phyloP scores from a whole-genome alignment of 495 filamentous ascomycete species.

The Penicilliopsis zonata region DNA sequence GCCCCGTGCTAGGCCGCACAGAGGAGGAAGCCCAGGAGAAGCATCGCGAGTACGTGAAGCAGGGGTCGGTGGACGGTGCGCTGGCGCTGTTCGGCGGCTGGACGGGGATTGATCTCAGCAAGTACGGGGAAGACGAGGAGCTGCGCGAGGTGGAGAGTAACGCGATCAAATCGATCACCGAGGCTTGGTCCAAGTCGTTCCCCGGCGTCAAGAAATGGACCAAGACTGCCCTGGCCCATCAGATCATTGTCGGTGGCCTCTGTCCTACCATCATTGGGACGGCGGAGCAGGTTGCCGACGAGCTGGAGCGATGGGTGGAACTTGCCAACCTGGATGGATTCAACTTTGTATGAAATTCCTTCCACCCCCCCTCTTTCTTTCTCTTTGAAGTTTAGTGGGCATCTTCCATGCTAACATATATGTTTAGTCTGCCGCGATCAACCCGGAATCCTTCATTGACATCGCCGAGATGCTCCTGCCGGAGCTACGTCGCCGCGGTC shows the following conservation, averaged over 20 bases:
- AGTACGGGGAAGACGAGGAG: constrained; percentile 43
- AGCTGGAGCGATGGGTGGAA: constrained; percentile 46
- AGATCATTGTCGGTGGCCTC: constrained; percentile 49
- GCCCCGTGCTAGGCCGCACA: constrained; percentile 38
- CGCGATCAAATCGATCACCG: constrained; percentile 40
- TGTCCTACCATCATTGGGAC: constrained; percentile 45
- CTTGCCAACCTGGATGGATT: constrained; percentile 56
- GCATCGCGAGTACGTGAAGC: constrained; percentile 33
- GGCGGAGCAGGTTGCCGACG: constrained; percentile 43
- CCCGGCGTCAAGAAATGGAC: constrained; percentile 48
- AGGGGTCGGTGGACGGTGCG: constrained; percentile 41
- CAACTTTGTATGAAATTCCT: constrained; percentile 43
- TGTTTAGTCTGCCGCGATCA: constrained; percentile 42
- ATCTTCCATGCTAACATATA: not conserved
- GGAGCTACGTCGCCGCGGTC: constrained; percentile 30
- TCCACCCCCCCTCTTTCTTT: too few relatives aligned
- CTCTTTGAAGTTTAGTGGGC: not conserved
- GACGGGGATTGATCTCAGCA: constrained; percentile 43
- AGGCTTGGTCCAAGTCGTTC: constrained; percentile 34
- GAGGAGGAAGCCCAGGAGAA: constrained; percentile 43
- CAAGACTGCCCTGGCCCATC: constrained; percentile 46
- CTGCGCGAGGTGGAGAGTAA: constrained; percentile 49
- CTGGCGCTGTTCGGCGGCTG: constrained; percentile 46
- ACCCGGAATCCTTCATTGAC: constrained; percentile 51
- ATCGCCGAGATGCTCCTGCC: constrained; percentile 40